Evolutionary conservation across 768 basidiomycete genomes (phyloP).

Genomic region (Lyophyllum semitale): DNA sequence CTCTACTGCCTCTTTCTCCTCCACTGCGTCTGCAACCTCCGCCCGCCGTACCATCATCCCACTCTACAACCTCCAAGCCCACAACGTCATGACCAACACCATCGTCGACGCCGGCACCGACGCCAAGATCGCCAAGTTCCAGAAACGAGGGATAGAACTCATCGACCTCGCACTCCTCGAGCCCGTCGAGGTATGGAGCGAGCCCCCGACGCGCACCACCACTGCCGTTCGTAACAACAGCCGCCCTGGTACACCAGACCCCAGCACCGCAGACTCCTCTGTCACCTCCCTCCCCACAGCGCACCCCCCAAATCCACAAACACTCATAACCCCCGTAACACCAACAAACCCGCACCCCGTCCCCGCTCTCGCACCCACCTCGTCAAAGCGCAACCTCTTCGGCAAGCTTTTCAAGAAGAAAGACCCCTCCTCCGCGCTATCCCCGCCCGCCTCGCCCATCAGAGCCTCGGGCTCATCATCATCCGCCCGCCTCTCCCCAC

Average conservation of each 20-base stretch:
- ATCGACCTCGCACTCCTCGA: slow-evolving; percentile 79
- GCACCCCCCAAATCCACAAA: slow-evolving; percentile 7
- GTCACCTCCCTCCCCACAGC: slow-evolving; percentile 14
- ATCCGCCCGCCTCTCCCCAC: slow-evolving; percentile 27
- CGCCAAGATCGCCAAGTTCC: slow-evolving; percentile 80
- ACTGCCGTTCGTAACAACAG: slow-evolving; percentile 20
- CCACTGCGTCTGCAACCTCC: slow-evolving; percentile 41
- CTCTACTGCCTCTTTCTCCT: slow-evolving; percentile 41
- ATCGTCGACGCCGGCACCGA: slow-evolving; percentile 90
- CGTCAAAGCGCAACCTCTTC: slow-evolving; percentile 61
- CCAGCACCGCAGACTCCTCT: slow-evolving; percentile 19
- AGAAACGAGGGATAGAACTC: slow-evolving; percentile 72
- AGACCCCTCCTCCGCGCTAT: slow-evolving; percentile 15
- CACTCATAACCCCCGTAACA: background rate
- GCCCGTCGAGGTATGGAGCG: slow-evolving; percentile 74
- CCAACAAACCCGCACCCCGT: background rate
- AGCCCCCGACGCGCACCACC: slow-evolving; percentile 18
- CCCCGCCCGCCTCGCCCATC: slow-evolving; percentile 19
- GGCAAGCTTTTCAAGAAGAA: slow-evolving; percentile 71
- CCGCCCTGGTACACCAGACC: slow-evolving; percentile 23
- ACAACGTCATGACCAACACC: slow-evolving; percentile 84
- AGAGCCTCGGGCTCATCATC: background rate
- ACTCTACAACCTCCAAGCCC: slow-evolving; percentile 84
- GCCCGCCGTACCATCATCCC: slow-evolving; percentile 80
- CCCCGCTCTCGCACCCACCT: slow-evolving; percentile 3